Conservation (phyloP, 495 filamentous ascomycete species). For the Daldinia childiae region DNA sequence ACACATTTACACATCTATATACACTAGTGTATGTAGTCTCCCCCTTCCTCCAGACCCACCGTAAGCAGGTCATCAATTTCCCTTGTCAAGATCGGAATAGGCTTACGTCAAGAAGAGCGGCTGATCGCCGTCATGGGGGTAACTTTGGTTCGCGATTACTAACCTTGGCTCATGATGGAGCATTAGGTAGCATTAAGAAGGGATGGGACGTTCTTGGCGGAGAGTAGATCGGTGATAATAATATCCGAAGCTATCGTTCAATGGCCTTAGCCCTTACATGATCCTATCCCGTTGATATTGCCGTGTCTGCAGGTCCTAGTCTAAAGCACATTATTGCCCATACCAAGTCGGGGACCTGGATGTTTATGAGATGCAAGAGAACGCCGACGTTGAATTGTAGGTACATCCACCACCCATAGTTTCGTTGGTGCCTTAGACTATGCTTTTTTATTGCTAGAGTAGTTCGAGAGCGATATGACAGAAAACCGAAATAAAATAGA, state of each 20-base stretch:
- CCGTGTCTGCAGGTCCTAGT: conserved; percentile 8
- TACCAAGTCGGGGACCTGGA: neutral
- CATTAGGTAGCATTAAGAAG: neutral
- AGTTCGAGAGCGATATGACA: neutral
- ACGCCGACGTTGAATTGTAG: neutral
- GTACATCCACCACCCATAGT: neutral
- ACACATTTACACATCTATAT: neutral
- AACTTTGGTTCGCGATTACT: conserved; percentile 24
- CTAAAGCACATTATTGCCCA: neutral
- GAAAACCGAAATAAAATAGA: neutral
- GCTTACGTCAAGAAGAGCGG: conserved; percentile 39
- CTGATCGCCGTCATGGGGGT: conserved; percentile 39
- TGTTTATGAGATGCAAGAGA: neutral
- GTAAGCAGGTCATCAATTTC: conserved; percentile 34
- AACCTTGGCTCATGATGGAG: conserved; percentile 10
- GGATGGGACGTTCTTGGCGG: conserved; percentile 27
- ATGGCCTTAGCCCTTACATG: conserved; percentile 40
- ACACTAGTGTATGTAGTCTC: neutral
- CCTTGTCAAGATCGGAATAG: conserved; percentile 39
- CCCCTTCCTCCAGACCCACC: conserved; percentile 7
- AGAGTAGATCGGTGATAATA: conserved; percentile 31
- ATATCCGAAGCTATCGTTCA: conserved; percentile 29
- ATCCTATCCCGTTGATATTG: conserved; percentile 20
- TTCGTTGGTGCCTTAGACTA: neutral
- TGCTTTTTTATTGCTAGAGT: neutral